Conservation (phyloP, 495 filamentous ascomycete species). For the Daldinia caldariorum region DNA sequence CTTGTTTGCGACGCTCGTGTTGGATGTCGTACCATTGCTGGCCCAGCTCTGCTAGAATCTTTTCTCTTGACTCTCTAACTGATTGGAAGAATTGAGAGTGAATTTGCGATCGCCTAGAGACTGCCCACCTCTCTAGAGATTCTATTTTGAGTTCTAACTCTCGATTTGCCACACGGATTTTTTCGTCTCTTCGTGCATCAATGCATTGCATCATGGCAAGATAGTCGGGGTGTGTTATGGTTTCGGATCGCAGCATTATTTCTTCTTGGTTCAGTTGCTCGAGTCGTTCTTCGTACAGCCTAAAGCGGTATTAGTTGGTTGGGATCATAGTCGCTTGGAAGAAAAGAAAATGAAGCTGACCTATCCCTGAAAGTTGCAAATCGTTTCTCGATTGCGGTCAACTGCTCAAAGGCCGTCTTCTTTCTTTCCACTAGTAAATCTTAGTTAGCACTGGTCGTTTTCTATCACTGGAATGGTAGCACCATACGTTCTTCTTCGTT, state of each 20-base stretch:
- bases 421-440: constrained; percentile 73
- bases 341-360: constrained; percentile 58
- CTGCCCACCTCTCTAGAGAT: constrained; percentile 73
- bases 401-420: constrained; percentile 80
- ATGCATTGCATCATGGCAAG: constrained; percentile 85
- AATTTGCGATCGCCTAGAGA: constrained; percentile 82
- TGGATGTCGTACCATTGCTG: constrained; percentile 91
- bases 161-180: constrained; percentile 75
- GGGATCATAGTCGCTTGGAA: constrained; percentile 7
- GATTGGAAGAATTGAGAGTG: constrained; percentile 88
- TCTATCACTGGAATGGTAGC: constrained; percentile 1
- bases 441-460: constrained; percentile 52
- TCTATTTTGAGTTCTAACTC: constrained; percentile 77
- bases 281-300: constrained; percentile 87
- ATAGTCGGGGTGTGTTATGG: constrained; percentile 87
- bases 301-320: constrained; percentile 49
- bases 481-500: constrained; percentile 81
- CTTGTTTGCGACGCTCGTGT: constrained; percentile 84
- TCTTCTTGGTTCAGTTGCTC: constrained; percentile 84
- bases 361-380: constrained; percentile 87
- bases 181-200: constrained; percentile 79
- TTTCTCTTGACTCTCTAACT: constrained; percentile 81
- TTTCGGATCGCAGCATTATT: constrained; percentile 77
- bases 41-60: constrained; percentile 78
- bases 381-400: constrained; percentile 80